Conservation (phyloP, 169 alveolate species). For the Ichthyophthirius multifiliis region DNA sequence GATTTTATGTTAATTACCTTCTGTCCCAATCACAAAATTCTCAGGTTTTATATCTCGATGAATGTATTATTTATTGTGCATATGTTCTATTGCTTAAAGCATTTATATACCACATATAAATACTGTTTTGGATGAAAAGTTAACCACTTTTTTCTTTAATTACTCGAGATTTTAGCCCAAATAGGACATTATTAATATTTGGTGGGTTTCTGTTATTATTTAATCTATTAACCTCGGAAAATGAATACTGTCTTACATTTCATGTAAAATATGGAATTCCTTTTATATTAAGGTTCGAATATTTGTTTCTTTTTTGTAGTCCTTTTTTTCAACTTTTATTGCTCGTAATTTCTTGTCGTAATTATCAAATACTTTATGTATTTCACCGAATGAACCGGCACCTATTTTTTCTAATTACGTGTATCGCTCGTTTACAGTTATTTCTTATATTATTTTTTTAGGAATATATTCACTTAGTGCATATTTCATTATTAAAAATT, state of each 20-base stretch:
- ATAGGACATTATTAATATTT: conserved; percentile 30
- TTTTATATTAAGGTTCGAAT: conserved; percentile 13
- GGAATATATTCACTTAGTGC: background rate
- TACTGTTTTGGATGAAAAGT: background rate
- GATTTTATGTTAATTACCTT: conserved; percentile 71
- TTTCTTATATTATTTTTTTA: background rate
- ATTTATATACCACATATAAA: conserved; percentile 11
- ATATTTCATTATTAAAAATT: background rate
- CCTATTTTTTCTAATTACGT: conserved; percentile 59
- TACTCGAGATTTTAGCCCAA: conserved; percentile 33
- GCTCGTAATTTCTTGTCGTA: conserved; percentile 44
- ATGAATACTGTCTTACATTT: conserved; percentile 2
- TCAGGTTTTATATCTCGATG: conserved; percentile 92
- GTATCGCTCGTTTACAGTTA: conserved; percentile 8
- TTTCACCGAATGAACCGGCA: conserved; percentile 68
- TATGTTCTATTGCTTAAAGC: conserved; percentile 30
- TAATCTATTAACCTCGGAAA: conserved; percentile 26
- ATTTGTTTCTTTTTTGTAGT: background rate
- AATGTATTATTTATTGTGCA: conserved; percentile 82
- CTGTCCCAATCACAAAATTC: conserved; percentile 87
- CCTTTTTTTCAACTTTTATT: conserved; percentile 53
- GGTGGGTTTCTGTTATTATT: conserved; percentile 1
- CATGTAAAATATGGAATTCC: conserved; percentile 12
- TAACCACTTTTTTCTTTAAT: conserved; percentile 18
- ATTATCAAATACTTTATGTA: conserved; percentile 50